phyloP scores from a whole-genome alignment of 192 early-diverging fungal genomes.

The Coemansia sp. region DNA sequence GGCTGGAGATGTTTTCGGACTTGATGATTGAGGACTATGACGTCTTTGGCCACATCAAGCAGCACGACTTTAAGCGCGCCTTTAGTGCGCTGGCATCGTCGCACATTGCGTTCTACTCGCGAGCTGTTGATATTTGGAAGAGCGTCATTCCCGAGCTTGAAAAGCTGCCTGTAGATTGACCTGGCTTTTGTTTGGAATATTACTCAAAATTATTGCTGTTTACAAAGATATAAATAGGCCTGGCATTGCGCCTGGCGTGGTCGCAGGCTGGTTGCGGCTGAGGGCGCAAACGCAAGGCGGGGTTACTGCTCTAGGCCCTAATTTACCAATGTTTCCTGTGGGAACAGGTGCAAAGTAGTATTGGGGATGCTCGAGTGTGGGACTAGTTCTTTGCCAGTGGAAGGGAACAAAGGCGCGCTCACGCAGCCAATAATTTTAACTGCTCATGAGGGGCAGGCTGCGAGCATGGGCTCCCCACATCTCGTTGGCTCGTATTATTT shows the following conservation, averaged over 20 bases:
- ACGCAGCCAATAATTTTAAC: conserved; percentile 1
- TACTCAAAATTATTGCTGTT: not conserved
- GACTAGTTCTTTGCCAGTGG: not conserved
- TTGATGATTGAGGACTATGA: conserved; percentile 82
- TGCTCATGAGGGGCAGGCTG: not conserved
- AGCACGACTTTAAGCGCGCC: conserved; percentile 75
- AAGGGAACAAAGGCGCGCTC: conserved; percentile 1
- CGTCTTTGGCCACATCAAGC: conserved; percentile 77
- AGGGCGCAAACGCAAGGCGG: not conserved
- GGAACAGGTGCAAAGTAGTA: conserved; percentile 1
- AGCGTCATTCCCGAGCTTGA: conserved; percentile 82
- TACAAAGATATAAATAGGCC: too few species aligned
- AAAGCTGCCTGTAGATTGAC: conserved; percentile 55
- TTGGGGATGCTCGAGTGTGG: not conserved
- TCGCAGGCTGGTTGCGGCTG: not conserved
- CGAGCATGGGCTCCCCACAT: not conserved
- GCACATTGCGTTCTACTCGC: conserved; percentile 82
- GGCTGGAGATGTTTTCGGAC: conserved; percentile 71
- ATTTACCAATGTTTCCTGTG: not conserved
- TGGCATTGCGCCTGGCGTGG: too few species aligned
- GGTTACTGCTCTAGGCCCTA: not conserved
- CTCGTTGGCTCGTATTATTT: not conserved
- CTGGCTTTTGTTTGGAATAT: not conserved
- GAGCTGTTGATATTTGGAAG: conserved; percentile 75
- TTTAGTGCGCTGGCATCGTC: conserved; percentile 72